Conservation (phyloP, 73 alveolate genomes). For the Paramecium octaurelia region DNA sequence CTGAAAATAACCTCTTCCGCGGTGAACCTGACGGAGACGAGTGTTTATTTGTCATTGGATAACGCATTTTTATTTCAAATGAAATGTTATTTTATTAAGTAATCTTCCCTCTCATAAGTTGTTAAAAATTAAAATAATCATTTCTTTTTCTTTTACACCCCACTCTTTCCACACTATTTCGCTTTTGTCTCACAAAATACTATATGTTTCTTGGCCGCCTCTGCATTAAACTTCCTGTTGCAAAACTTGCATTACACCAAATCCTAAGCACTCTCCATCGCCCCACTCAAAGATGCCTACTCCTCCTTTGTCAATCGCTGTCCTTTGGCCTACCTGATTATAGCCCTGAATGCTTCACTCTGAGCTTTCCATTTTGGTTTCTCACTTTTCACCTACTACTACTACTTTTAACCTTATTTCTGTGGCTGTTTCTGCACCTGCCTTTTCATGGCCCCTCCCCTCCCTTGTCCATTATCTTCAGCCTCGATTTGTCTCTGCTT, state of each 20-base stretch:
- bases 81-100: background rate
- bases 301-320: background rate
- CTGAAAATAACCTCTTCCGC: constrained; percentile 7
- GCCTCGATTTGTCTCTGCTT: constrained; percentile 52
- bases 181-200: constrained; percentile 66
- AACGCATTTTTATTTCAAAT: background rate
- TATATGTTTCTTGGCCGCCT: constrained; percentile 70
- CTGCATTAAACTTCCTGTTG: constrained; percentile 66
- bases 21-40: constrained; percentile 37
- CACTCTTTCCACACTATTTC: constrained; percentile 58
- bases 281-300: background rate
- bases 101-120: constrained; percentile 8
- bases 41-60: constrained; percentile 9
- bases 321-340: constrained; percentile 68
- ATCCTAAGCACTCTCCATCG: constrained; percentile 51
- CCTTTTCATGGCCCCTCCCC: constrained; percentile 34
- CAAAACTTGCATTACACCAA: constrained; percentile 64
- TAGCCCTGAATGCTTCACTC: constrained; percentile 65
- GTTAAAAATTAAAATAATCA: constrained; percentile 41
- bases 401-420: background rate
- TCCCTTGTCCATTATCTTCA: background rate
- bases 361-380: constrained; percentile 65
- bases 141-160: background rate
- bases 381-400: background rate
- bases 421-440: background rate